Percentiles rank a stretch among this genome's conserved stretches.
phyloP scores from a whole-genome alignment of 768 basidiomycete genomes.

The Dictyophora rubrovolvata region DNA sequence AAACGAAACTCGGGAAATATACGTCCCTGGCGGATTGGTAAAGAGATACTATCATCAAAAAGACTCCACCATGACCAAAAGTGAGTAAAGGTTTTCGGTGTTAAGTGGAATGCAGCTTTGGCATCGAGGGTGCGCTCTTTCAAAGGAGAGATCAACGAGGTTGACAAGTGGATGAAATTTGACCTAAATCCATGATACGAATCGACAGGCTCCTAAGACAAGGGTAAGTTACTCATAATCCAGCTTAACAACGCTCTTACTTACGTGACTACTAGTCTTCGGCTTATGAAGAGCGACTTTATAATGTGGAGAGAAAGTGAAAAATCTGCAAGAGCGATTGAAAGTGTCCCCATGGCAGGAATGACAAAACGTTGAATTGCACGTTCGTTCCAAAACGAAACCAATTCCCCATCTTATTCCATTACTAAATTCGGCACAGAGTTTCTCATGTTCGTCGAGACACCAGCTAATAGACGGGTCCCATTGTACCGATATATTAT shows the following conservation, averaged over 20 bases:
- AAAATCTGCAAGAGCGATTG: slow-evolving; percentile 69
- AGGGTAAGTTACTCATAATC: slow-evolving; percentile 8
- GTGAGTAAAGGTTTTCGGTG: slow-evolving; percentile 74
- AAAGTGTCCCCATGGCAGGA: slow-evolving; percentile 53
- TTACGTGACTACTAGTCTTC: slow-evolving; percentile 18
- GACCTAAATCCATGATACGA: slow-evolving; percentile 86
- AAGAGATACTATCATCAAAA: slow-evolving; percentile 66
- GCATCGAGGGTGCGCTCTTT: slow-evolving; percentile 20
- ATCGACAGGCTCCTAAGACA: slow-evolving; percentile 41
- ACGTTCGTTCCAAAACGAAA: slow-evolving; percentile 72
- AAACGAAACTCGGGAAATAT: slow-evolving; percentile 59
- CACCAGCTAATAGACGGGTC: slow-evolving; percentile 13
- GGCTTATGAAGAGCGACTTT: slow-evolving; percentile 45
- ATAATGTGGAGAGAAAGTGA: slow-evolving; percentile 75
- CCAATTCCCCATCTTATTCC: slow-evolving; percentile 86
- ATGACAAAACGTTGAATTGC: slow-evolving; percentile 51
- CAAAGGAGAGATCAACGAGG: slow-evolving; percentile 68
- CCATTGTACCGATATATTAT: not conserved
- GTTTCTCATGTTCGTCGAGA: slow-evolving; percentile 35
- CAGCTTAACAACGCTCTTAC: slow-evolving; percentile 22
- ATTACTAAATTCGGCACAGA: slow-evolving; percentile 74
- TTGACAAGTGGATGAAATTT: slow-evolving; percentile 85
- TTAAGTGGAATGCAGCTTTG: slow-evolving; percentile 73
- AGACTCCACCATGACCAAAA: slow-evolving; percentile 90
- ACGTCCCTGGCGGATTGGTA: slow-evolving; percentile 83